Conservation (phyloP, 2,329 filamentous ascomycete species). For the Hymenoscyphus fructigenus region DNA sequence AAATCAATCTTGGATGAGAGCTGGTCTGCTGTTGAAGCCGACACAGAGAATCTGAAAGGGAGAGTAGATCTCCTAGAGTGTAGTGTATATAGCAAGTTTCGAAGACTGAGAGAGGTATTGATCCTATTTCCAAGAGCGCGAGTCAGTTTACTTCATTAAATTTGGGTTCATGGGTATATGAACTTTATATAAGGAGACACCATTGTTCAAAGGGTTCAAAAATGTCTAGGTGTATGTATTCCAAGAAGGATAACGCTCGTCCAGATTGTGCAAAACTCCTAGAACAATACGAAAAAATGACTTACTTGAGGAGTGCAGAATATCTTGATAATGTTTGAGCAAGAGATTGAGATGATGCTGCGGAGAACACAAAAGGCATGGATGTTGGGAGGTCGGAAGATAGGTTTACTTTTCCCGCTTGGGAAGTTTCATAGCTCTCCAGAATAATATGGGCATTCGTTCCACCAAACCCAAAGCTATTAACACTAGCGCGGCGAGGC, state of each 20-base stretch:
- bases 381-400: not conserved
- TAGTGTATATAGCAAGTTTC: conserved; percentile 14
- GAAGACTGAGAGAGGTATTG: conserved; percentile 11
- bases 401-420: no score
- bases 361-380: conserved; percentile 7
- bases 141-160: not conserved
- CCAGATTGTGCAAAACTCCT: not conserved
- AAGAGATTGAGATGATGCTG: conserved; percentile 11
- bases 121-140: not conserved
- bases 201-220: no score
- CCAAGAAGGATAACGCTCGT: no score
- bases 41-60: conserved; percentile 7
- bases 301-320: conserved; percentile 9
- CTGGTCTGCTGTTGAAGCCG: conserved; percentile 13
- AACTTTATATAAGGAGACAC: no score
- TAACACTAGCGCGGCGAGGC: conserved; percentile 27
- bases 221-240: no score
- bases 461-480: conserved; percentile 35
- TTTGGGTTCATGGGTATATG: not conserved
- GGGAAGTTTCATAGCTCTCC: conserved; percentile 27
- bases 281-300: not conserved
- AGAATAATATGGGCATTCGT: conserved; percentile 28
- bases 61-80: conserved; percentile 7
- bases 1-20: conserved; percentile 16
- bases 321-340: not conserved